Base-by-base conservation (phyloP, 192 early-diverging fungal species). In the Coemansia sp. region DNA sequence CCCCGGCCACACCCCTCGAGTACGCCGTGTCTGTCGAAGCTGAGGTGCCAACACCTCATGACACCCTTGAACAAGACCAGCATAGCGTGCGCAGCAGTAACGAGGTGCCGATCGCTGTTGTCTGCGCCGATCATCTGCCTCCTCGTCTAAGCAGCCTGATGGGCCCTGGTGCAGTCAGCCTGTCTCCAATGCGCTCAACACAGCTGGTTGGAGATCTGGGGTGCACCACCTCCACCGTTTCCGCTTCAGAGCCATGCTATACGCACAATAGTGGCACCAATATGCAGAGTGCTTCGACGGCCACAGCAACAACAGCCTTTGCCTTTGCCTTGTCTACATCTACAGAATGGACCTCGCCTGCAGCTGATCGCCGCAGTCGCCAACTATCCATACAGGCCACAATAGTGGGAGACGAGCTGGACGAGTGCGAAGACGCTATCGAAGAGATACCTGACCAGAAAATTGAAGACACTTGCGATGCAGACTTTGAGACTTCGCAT, bases 321-420 rank as follows among this genome's bases (percentile, higher is more conserved):
- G 22, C 53, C 3, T 56, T 69, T 18, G 52, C 58, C 15, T 61
- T 73, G 53, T 64, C 53, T 29, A 27, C 67, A 16, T 53, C 71
- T 3, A 68, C 69, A 15, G 35, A 55, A 20, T 74, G 68, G 77
- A 61, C 65, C 2, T 65, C 77, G 55, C 69, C 77, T 29, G 62
- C 64, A 55, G 68, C 64, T 29, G 68, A 65, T 44, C 63, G 67
- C 35, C 45, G 61, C 62, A 62, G 67, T 3, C 61, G 62, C 11
- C 53, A 56, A 8, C 53, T 56, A 11, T 56, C 53, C 16, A 29
- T 56, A 9, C 53, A 56, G 30, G 53, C 53, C 53, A 56, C 53
- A 32, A 16, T 56, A 30, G 53, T 56, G 15, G 53, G 53, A 9
- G 53, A 56, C 35, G 58, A 38, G 37, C 15, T 24, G 35, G 58